Percentiles rank a stretch among this genome's conserved stretches.
Conservation (phyloP, 2,329 filamentous ascomycete genomes). For the Claviceps sp. region DNA sequence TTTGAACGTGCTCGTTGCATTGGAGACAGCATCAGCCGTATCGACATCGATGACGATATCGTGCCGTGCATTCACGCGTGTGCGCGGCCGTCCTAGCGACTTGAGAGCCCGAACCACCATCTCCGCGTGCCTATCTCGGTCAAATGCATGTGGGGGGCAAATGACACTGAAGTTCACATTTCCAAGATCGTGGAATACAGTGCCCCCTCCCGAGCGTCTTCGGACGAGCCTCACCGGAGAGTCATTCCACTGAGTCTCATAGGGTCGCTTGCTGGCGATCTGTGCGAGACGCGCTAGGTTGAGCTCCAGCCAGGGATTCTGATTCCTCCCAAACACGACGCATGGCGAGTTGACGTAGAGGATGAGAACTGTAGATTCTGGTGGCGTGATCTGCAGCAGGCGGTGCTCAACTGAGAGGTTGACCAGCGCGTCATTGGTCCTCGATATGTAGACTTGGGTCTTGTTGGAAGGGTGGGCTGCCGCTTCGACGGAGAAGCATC, state of each 20-base stretch:
- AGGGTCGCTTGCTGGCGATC: slow-evolving; percentile 10
- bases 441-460: slow-evolving; percentile 58
- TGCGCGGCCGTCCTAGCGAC: slow-evolving; percentile 40
- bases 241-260: slow-evolving; percentile 14
- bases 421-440: slow-evolving; percentile 60
- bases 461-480: slow-evolving; percentile 30
- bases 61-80: slow-evolving; percentile 76
- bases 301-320: slow-evolving; percentile 93
- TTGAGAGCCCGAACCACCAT: slow-evolving; percentile 83
- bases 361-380: slow-evolving; percentile 65
- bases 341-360: slow-evolving; percentile 81
- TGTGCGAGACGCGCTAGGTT: slow-evolving; percentile 50
- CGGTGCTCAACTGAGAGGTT: slow-evolving; percentile 93
- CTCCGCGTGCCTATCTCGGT: slow-evolving; percentile 74
- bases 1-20: slow-evolving; percentile 43
- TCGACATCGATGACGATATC: slow-evolving; percentile 67
- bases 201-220: slow-evolving; percentile 74
- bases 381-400: slow-evolving; percentile 60
- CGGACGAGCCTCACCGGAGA: slow-evolving; percentile 51
- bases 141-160: slow-evolving; percentile 61
- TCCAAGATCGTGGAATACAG: slow-evolving; percentile 85
- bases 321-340: slow-evolving; percentile 86
- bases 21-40: slow-evolving; percentile 6
- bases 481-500: slow-evolving; percentile 22
- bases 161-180: slow-evolving; percentile 96